Evolutionary conservation across 176 grass and related monocot species (phyloP), one percentile per base, ranked within the genome.

Genomic region (Oryza brachyantha): DNA sequence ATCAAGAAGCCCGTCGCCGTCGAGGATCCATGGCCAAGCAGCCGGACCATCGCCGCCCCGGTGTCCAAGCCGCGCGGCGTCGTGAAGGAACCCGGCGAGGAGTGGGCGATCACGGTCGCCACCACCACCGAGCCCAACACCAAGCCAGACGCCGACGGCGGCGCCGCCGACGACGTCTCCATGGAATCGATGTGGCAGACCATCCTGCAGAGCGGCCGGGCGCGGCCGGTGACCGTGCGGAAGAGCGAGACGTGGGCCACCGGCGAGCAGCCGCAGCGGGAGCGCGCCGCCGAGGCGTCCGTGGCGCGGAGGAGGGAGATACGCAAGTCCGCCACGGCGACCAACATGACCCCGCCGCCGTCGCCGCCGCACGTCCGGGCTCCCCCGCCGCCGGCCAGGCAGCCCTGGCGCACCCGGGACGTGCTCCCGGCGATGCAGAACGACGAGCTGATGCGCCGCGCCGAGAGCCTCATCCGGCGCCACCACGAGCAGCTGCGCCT

Each of bases 171-270:
- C 8, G 68, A 88, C 52, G 41, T 66, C 5, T 81, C 76, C 0
- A 64, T 93, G 59, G 90, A 97, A 3, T 50, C 78, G 42, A 77
- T 78, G 66, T 96, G 90, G 93, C 48, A 62, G 19, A 35, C 87
- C 5, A 90, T 92, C 62, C 29, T 65, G 40, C 71, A 57, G 75
- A n/a, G 74, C 17, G 52, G 68, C 68, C 38, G 7, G 29, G 82
- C 63, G 35, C 57, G 74, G 63, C 90, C 76, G 9, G 78, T 89
- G 57, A 32, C n/a, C 4, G 78, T 93, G 57, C 38, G 9, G 88
- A 97, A 90, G 87, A 93, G 87, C 86, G 88, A 81, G 40, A 90
- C 90, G 35, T 97, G 88, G 93, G 77, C 72, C 54, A 77, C 80
- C 61, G 85, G 80, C 61, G 63, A 84, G 37, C 70, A 63, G 32